These are phyloP conservation scores for Exophiala sp. DNA, from an alignment of 2,329 filamentous ascomycete genomes.

Conservation along the genomic window DNA sequence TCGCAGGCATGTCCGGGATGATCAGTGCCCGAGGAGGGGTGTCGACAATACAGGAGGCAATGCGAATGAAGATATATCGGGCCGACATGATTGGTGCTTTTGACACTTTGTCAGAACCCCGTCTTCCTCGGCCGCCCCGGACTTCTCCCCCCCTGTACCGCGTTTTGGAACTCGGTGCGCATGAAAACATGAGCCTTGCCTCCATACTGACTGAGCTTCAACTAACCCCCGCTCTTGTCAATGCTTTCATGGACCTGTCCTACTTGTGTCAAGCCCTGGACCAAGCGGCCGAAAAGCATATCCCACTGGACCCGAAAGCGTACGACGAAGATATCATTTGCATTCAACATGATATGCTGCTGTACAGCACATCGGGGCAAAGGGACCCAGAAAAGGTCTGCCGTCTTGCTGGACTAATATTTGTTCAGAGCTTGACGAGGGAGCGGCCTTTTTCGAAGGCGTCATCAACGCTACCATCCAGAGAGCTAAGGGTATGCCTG, in stretches of 20 bases:
- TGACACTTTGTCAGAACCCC: conserved; percentile 16
- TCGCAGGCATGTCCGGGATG: conserved; percentile 23
- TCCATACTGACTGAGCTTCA: neutral
- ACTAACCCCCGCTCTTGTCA: conserved; percentile 1
- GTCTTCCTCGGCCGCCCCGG: conserved; percentile 11
- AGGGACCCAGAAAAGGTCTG: conserved; percentile 8
- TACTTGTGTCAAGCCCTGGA: conserved; percentile 15
- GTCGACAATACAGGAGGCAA: conserved; percentile 3
- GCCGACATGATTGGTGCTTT: conserved; percentile 21
- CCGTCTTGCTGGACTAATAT: conserved; percentile 16
- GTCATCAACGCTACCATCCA: conserved; percentile 9
- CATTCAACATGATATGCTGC: conserved; percentile 19
- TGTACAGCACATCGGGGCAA: neutral
- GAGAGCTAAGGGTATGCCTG: conserved; percentile 4
- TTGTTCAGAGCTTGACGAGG: conserved; percentile 17
- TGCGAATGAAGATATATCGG: conserved; percentile 22
- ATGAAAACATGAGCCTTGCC: neutral
- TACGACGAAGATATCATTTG: conserved; percentile 20
- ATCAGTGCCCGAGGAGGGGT: conserved; percentile 20
- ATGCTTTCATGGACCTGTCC: conserved; percentile 13
- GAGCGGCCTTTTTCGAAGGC: conserved; percentile 10
- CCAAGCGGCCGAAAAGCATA: conserved; percentile 2
- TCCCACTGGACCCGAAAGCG: conserved; percentile 12
- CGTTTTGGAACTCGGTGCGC: conserved; percentile 1
- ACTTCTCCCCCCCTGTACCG: conserved; percentile 4